Evolutionary conservation across 2,329 filamentous ascomycete species (phyloP).

Genomic region (Fusarium albidum): DNA sequence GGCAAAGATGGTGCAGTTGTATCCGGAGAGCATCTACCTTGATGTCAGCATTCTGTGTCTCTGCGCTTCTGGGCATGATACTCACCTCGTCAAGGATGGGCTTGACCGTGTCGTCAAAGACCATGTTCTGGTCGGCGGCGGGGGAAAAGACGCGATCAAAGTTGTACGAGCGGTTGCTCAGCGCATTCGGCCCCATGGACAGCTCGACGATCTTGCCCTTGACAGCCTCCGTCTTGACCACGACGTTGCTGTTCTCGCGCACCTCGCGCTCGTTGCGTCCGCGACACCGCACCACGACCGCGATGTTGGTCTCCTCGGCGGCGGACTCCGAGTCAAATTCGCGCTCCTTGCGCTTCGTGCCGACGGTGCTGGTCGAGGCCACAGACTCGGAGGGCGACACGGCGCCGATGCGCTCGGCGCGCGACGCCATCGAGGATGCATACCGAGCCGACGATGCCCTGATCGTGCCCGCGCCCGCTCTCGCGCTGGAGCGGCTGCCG

Average conservation of each 20-base stretch:
- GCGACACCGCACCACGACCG: slow-evolving; percentile 93
- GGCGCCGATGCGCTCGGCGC: slow-evolving; percentile 50
- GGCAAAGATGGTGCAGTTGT: slow-evolving; percentile 98
- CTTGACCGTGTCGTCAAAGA: slow-evolving; percentile 94
- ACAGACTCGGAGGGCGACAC: slow-evolving; percentile 77
- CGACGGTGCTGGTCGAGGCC: slow-evolving; percentile 63
- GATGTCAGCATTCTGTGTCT: slow-evolving; percentile 9
- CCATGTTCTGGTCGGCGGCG: slow-evolving; percentile 90
- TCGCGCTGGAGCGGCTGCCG: slow-evolving; percentile 37
- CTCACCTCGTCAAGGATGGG: slow-evolving; percentile 91
- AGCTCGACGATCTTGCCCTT: slow-evolving; percentile 86
- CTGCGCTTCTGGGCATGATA: background rate
- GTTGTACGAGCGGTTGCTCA: slow-evolving; percentile 95
- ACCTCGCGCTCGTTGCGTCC: slow-evolving; percentile 94
- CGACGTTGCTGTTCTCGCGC: slow-evolving; percentile 92
- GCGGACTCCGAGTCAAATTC: slow-evolving; percentile 74
- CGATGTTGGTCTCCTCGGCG: slow-evolving; percentile 92
- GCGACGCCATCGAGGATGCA: slow-evolving; percentile 31
- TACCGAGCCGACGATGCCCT: slow-evolving; percentile 40
- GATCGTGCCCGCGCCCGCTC: slow-evolving; percentile 31
- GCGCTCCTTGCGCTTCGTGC: slow-evolving; percentile 85
- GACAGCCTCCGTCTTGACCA: slow-evolving; percentile 86
- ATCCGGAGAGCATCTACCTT: slow-evolving; percentile 84
- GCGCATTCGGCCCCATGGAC: slow-evolving; percentile 89
- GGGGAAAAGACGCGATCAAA: slow-evolving; percentile 98